Percentiles rank a stretch among this genome's conserved stretches.
Evolutionary conservation across 2,329 filamentous ascomycete species (phyloP).

Genomic region (Microcyclosporella mali): DNA sequence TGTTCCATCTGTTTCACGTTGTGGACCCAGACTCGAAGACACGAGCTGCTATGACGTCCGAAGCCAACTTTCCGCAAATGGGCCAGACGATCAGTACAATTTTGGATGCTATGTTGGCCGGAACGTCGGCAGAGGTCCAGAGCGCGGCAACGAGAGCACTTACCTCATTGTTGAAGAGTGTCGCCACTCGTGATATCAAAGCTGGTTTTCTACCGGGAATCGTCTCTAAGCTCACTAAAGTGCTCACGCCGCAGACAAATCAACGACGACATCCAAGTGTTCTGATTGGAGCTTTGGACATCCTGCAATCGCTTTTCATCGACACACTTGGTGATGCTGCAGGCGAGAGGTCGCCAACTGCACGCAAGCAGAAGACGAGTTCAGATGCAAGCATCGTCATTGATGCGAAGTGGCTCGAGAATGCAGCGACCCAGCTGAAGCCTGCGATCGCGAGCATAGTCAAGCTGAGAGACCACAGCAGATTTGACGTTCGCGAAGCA

Average conservation of each 20-base stretch:
- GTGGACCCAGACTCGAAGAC: constrained; percentile 42
- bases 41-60: constrained; percentile 47
- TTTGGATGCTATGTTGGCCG: constrained; percentile 64
- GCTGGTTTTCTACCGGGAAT: constrained; percentile 84
- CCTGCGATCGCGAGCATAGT: constrained; percentile 72
- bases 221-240: constrained; percentile 71
- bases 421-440: constrained; percentile 74
- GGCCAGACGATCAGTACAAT: constrained; percentile 78
- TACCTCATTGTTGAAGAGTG: constrained; percentile 53
- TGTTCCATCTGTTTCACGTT: constrained; percentile 58
- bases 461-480: constrained; percentile 65
- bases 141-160: constrained; percentile 62
- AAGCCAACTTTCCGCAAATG: constrained; percentile 64
- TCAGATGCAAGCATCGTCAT: constrained; percentile 27
- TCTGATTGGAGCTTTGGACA: constrained; percentile 40
- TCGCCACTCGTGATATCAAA: constrained; percentile 67
- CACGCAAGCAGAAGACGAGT: not conserved
- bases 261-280: constrained; percentile 57
- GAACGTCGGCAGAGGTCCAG: constrained; percentile 62
- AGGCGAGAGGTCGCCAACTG: not conserved
- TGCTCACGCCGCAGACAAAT: constrained; percentile 63
- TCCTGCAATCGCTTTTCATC: constrained; percentile 19
- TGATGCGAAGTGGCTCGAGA: constrained; percentile 61
- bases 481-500: constrained; percentile 60
- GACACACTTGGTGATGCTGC: constrained; percentile 11